These are phyloP conservation scores for Acer saccharum DNA, from an alignment of 345 rosid genomes.

Conservation along the genomic window DNA sequence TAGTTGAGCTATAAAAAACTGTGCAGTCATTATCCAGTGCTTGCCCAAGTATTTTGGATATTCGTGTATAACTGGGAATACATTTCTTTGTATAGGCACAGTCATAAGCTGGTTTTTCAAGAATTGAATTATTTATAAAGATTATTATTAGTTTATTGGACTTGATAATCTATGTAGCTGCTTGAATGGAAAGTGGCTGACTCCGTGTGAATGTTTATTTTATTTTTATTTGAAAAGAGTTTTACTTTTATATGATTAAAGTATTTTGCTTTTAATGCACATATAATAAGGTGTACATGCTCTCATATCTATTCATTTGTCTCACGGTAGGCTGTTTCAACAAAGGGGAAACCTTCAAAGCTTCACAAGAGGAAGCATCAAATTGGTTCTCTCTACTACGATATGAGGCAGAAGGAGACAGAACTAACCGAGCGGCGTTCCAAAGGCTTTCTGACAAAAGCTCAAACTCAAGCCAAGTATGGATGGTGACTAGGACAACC, in stretches of 20 bases:
- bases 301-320: not conserved
- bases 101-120: not conserved
- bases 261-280: not conserved
- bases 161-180: not conserved
- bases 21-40: too few relatives aligned
- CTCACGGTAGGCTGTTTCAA: slow-evolving; percentile 67
- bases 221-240: not conserved
- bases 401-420: slow-evolving; percentile 86
- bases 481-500: slow-evolving; percentile 65
- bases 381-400: slow-evolving; percentile 69
- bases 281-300: not conserved
- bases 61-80: too few relatives aligned
- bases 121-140: not conserved
- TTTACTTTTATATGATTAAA: not conserved
- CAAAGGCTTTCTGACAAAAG: slow-evolving; percentile 78
- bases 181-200: not conserved
- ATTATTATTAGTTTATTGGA: not conserved
- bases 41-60: too few relatives aligned
- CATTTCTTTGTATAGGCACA: not conserved
- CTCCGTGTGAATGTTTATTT: not conserved
- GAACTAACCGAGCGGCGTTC: slow-evolving; percentile 87
- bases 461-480: slow-evolving; percentile 91
- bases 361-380: slow-evolving; percentile 99
- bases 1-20: not conserved
- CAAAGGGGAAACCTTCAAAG: slow-evolving; percentile 83